Percentiles rank a stretch among this genome's conserved stretches.
Conservation (phyloP, 2,329 filamentous ascomycete genomes). For the Xylaria hypoxylon region DNA sequence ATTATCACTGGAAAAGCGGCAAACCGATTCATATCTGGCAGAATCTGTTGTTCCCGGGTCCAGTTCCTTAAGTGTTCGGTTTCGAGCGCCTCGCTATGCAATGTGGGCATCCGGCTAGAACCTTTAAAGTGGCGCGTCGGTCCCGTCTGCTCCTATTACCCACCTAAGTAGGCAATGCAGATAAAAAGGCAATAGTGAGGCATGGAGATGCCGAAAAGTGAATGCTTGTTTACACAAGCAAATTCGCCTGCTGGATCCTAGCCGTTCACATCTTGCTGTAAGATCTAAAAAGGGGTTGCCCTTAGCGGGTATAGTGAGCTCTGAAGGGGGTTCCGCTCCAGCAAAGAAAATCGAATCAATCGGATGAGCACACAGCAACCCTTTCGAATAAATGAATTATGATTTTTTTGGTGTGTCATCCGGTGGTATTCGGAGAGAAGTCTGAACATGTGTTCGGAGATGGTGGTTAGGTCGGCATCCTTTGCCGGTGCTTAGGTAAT, state of each 20-base stretch:
- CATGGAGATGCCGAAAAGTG: background rate
- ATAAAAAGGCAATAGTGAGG: background rate
- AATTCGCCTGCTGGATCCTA: background rate
- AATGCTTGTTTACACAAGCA: background rate
- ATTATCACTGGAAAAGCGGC: background rate
- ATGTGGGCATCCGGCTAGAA: background rate
- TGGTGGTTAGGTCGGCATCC: background rate
- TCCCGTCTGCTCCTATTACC: background rate
- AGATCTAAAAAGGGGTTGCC: background rate
- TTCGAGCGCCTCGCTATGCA: background rate
- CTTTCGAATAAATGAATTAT: background rate
- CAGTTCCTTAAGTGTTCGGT: background rate
- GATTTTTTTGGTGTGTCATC: background rate
- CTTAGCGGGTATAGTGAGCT: background rate
- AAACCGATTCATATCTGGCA: background rate
- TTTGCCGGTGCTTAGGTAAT: conserved; percentile 5
- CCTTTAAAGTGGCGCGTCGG: background rate
- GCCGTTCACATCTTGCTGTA: background rate
- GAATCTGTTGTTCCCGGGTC: background rate
- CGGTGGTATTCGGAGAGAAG: background rate
- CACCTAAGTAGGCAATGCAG: background rate
- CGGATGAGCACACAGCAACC: background rate
- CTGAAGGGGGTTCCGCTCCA: background rate
- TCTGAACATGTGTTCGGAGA: background rate
- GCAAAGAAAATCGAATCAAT: background rate